Evolutionary conservation across 148 eudicot genomes (phyloP).

Genomic region (Euryodendron excelsum): DNA sequence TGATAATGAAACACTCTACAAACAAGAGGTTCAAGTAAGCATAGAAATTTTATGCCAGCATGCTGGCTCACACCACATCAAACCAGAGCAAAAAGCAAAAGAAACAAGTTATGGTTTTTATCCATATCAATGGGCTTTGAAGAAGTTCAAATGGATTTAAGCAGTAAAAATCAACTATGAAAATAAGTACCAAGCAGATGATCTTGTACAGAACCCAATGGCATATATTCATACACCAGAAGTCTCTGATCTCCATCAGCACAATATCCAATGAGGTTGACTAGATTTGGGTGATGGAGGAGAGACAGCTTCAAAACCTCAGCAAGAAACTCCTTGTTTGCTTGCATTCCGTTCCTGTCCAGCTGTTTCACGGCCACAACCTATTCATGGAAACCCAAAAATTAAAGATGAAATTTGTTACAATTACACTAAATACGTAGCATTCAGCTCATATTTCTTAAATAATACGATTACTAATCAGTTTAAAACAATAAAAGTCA

Average conservation of each 20-base stretch:
- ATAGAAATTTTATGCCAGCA: background rate
- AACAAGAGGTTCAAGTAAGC: background rate
- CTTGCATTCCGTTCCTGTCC: constrained; percentile 73
- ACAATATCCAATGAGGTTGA: constrained; percentile 70
- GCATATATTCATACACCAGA: constrained; percentile 78
- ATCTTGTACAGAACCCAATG: constrained; percentile 61
- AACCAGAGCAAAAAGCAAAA: background rate
- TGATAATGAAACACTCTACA: background rate
- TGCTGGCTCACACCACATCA: background rate
- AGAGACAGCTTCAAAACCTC: constrained; percentile 60
- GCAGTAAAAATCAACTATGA: background rate
- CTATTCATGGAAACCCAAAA: constrained; percentile 26
- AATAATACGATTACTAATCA: background rate
- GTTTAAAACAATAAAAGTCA: background rate
- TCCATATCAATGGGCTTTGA: background rate
- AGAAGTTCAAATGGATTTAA: background rate
- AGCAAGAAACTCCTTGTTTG: constrained; percentile 62
- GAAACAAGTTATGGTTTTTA: background rate
- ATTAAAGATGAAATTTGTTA: background rate
- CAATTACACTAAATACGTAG: background rate
- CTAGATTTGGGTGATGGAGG: constrained; percentile 62
- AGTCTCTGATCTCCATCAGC: constrained; percentile 94
- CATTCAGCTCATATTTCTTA: no score
- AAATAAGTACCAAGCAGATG: constrained; percentile 62
- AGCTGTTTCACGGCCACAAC: constrained; percentile 80